These are phyloP conservation scores for Erythrophleum ivorense DNA, from an alignment of 331 rosid species.

Conservation along the genomic window DNA sequence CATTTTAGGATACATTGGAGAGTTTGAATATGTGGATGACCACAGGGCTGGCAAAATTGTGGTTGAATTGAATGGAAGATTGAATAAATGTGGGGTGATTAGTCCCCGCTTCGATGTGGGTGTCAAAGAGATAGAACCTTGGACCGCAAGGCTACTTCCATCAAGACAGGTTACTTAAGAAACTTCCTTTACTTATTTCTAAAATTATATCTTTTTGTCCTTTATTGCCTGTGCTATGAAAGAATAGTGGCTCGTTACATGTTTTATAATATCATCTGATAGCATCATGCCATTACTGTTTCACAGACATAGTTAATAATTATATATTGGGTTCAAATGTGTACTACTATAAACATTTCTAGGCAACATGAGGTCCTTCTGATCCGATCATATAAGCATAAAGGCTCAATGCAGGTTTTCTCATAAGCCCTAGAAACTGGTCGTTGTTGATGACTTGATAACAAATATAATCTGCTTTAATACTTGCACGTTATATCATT, in stretches of 20 bases:
- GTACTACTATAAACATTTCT: neutral
- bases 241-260: neutral
- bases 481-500: neutral
- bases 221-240: neutral
- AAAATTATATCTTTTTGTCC: neutral
- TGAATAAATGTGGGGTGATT: constrained; percentile 63
- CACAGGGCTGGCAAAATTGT: constrained; percentile 63
- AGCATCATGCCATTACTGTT: neutral
- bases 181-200: neutral
- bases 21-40: constrained; percentile 64
- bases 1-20: constrained; percentile 57
- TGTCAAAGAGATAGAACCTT: constrained; percentile 60
- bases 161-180: constrained; percentile 50
- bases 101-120: constrained; percentile 67
- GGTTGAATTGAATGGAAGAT: constrained; percentile 56
- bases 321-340: neutral
- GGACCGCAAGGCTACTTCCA: constrained; percentile 67
- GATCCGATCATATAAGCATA: neutral
- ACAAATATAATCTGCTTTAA: neutral
- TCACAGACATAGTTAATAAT: neutral
- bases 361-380: neutral
- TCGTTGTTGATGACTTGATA: too few relatives aligned
- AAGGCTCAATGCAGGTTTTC: too few relatives aligned
- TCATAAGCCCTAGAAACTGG: too few relatives aligned
- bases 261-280: neutral